Percentiles rank a stretch among this genome's conserved stretches.
Conservation (phyloP, 805 yeast species). For the Candida schatavii region DNA sequence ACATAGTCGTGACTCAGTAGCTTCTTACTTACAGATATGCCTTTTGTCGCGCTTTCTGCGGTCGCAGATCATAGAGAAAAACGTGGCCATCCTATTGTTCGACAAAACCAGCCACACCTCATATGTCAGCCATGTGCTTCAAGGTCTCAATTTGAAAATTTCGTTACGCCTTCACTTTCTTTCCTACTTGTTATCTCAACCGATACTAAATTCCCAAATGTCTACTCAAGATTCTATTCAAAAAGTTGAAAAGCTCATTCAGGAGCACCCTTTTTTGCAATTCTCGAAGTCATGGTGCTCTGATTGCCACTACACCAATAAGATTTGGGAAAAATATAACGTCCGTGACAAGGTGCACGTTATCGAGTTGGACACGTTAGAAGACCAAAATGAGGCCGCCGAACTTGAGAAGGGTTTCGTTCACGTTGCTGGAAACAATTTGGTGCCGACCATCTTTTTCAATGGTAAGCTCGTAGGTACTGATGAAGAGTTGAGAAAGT, state of each 20-base stretch:
- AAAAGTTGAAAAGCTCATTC: constrained; percentile 47
- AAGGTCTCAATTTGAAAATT: too few relatives aligned
- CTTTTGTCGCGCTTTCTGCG: too few relatives aligned
- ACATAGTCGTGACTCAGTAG: too few relatives aligned
- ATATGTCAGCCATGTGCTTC: too few relatives aligned
- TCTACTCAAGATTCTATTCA: constrained; percentile 20
- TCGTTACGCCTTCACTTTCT: too few relatives aligned
- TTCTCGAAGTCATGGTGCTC: constrained; percentile 77
- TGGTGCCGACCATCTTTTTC: constrained; percentile 70
- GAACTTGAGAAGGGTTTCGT: constrained; percentile 56
- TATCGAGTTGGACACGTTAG: constrained; percentile 60
- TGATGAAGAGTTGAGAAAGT: constrained; percentile 45
- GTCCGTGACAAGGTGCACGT: constrained; percentile 48
- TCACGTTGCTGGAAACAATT: constrained; percentile 54
- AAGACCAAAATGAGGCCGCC: constrained; percentile 46
- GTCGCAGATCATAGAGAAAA: too few relatives aligned
- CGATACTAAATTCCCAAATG: constrained; percentile 10
- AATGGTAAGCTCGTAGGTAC: constrained; percentile 59
- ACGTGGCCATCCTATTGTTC: too few relatives aligned
- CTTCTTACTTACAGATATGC: too few relatives aligned
- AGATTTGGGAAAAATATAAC: constrained; percentile 51
- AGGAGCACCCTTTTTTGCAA: constrained; percentile 49
- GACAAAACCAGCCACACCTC: too few relatives aligned
- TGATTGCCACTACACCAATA: constrained; percentile 65
- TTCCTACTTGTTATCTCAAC: too few relatives aligned